phyloP scores from a whole-genome alignment of 2,329 filamentous ascomycete genomes.

The Scedosporium boydii region DNA sequence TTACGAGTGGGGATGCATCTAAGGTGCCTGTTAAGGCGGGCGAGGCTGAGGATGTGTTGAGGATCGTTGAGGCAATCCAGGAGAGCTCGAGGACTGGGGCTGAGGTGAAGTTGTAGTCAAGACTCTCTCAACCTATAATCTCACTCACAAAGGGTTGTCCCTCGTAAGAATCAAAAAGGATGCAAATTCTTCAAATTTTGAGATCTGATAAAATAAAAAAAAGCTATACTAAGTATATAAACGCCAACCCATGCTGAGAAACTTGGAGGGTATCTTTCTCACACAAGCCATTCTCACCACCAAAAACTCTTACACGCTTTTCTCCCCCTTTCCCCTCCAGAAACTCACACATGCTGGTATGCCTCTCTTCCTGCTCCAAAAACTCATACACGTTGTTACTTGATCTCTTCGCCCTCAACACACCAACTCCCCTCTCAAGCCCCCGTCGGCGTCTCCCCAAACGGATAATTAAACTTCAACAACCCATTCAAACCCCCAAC shows the following conservation, averaged over 20 bases:
- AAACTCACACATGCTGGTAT: too few relatives aligned
- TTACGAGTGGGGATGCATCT: constrained; percentile 36
- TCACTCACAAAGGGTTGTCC: neutral
- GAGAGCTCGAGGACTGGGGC: constrained; percentile 39
- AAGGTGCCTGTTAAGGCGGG: constrained; percentile 41
- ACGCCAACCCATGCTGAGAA: neutral
- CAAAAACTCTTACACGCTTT: too few relatives aligned
- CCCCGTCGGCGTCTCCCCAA: constrained; percentile 44
- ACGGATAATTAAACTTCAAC: constrained; percentile 95
- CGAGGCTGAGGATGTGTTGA: constrained; percentile 44
- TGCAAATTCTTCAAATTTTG: too few relatives aligned
- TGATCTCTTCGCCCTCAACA: neutral
- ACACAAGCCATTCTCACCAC: neutral
- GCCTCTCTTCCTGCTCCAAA: neutral
- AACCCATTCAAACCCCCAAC: constrained; percentile 88
- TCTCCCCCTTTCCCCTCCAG: neutral
- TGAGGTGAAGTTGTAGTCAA: constrained; percentile 26
- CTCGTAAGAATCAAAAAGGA: neutral
- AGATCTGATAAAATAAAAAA: too few relatives aligned
- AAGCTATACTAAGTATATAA: neutral
- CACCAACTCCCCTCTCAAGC: neutral
- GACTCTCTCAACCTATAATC: neutral
- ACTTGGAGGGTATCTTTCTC: neutral
- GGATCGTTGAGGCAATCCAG: constrained; percentile 40
- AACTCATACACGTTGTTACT: neutral